A percentile compares a stretch with the other conserved stretches of the same genome.
Conservation (phyloP, 805 yeast species). For the Candida chauliodis region DNA sequence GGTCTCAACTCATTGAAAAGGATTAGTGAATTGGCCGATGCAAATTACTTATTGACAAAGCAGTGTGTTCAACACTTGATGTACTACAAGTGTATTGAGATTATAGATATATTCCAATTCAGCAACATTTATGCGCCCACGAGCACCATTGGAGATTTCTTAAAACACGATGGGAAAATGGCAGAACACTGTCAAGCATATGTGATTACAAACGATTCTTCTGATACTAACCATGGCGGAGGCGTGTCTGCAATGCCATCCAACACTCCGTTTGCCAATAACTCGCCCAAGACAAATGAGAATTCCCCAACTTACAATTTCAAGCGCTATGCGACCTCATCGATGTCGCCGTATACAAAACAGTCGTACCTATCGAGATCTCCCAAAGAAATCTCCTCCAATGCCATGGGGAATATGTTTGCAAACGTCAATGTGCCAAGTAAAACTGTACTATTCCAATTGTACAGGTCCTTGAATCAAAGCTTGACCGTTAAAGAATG, state of each 20-base stretch:
- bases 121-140: constrained; percentile 87
- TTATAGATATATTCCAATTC: constrained; percentile 87
- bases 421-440: constrained; percentile 46
- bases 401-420: constrained; percentile 2
- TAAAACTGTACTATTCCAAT: constrained; percentile 61
- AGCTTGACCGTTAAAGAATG: constrained; percentile 78
- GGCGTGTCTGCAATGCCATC: constrained; percentile 22
- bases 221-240: not conserved
- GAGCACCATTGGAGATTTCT: constrained; percentile 64
- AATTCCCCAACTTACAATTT: constrained; percentile 5
- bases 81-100: constrained; percentile 81
- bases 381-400: constrained; percentile 5
- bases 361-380: constrained; percentile 10
- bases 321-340: constrained; percentile 6
- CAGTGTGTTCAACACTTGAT: constrained; percentile 89
- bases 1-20: constrained; percentile 81
- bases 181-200: constrained; percentile 85
- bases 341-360: constrained; percentile 13
- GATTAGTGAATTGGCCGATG: constrained; percentile 75
- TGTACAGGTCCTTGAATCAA: constrained; percentile 75
- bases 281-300: not conserved
- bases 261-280: constrained; percentile 2
- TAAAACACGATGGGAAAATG: constrained; percentile 52
- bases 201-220: constrained; percentile 46
- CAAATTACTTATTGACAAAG: constrained; percentile 72